A percentile compares a stretch with the other conserved stretches of the same genome.
Conservation (phyloP, 192 early-diverging fungal genomes). For the Dissophora ornata region DNA sequence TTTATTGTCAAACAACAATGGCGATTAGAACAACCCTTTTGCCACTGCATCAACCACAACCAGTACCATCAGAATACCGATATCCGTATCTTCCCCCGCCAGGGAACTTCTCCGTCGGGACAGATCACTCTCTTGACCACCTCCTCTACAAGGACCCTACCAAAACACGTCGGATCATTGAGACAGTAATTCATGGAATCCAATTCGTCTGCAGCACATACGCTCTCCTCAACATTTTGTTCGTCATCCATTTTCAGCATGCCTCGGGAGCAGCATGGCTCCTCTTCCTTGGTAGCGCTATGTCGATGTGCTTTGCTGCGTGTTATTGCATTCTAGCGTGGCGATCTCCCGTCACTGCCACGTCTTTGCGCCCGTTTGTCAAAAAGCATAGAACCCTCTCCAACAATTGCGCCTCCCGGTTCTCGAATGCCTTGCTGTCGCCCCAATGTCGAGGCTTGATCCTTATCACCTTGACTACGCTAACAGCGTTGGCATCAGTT, state of each 20-base stretch:
- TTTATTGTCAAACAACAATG: too few relatives aligned
- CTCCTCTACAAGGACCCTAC: not conserved
- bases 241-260: constrained; percentile 9
- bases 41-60: not conserved
- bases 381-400: too few relatives aligned
- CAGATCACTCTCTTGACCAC: not conserved
- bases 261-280: constrained; percentile 12
- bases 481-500: too few relatives aligned
- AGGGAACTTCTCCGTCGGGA: not conserved
- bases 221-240: constrained; percentile 3
- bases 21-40: too few relatives aligned
- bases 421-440: too few relatives aligned
- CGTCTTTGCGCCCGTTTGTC: too few relatives aligned
- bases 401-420: too few relatives aligned
- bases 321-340: constrained; percentile 16
- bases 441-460: too few relatives aligned
- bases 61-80: not conserved
- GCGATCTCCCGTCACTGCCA: not conserved
- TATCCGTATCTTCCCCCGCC: constrained; percentile 8
- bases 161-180: not conserved
- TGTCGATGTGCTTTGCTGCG: not conserved
- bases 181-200: constrained; percentile 8
- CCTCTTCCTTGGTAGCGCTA: constrained; percentile 1
- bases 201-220: constrained; percentile 2
- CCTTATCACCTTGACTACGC: too few relatives aligned